phyloP scores from a whole-genome alignment of 75 land plant genomes.

The Cryptomeria japonica region DNA sequence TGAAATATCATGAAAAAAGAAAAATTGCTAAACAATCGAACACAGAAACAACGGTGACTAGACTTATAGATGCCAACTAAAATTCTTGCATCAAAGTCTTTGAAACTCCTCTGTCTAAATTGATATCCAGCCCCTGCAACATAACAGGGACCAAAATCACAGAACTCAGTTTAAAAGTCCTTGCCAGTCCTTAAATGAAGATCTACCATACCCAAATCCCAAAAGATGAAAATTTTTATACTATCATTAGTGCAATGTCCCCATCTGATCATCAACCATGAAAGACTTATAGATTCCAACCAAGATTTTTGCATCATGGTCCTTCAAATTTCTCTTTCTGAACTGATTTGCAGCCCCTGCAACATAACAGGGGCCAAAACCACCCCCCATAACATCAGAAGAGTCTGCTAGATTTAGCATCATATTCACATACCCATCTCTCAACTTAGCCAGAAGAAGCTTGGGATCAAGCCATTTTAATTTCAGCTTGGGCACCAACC shows the following conservation, averaged over 20 bases:
- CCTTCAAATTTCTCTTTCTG: constrained; percentile 22
- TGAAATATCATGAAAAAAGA: no score
- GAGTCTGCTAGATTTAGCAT: constrained; percentile 34
- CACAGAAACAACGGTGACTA: no score
- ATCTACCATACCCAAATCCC: no score
- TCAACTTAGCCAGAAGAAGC: constrained; percentile 22
- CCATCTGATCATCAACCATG: constrained; percentile 12
- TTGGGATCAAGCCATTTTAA: constrained; percentile 16
- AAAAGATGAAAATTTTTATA: no score
- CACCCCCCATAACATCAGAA: constrained; percentile 1
- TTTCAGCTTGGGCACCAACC: constrained; percentile 8
- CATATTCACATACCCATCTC: constrained; percentile 47
- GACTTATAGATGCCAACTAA: constrained; percentile 42
- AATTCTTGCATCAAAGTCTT: constrained; percentile 51
- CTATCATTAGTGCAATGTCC: no score
- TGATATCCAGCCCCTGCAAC: neutral
- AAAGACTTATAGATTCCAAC: constrained; percentile 41
- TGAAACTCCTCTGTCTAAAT: constrained; percentile 18
- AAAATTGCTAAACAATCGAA: no score
- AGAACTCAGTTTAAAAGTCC: no score
- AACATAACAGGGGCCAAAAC: neutral
- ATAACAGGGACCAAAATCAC: neutral
- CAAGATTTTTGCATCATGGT: constrained; percentile 46
- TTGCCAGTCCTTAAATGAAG: no score
- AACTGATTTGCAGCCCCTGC: constrained; percentile 1